Percentiles rank a stretch among this genome's conserved stretches.
phyloP scores from a whole-genome alignment of 1,139 yeast genomes.

The Candida sanyaensis region DNA sequence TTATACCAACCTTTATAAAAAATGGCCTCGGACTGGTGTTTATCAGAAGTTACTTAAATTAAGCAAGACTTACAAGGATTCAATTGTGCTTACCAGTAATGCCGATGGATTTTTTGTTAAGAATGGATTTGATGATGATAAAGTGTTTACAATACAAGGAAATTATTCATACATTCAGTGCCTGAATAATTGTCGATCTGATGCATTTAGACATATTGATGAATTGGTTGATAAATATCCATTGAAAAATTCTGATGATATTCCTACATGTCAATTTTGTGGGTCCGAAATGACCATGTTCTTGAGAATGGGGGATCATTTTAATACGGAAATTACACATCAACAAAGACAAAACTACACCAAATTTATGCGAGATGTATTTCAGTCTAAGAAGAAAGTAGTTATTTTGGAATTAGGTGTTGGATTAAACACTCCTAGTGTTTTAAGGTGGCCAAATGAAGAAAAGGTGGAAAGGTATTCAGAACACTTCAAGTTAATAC shows the following conservation, averaged over 20 bases:
- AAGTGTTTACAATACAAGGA: conserved; percentile 12
- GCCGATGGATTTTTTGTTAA: conserved; percentile 14
- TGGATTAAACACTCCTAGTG: conserved; percentile 11
- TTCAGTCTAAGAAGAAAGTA: background rate
- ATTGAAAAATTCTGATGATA: background rate
- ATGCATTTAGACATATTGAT: conserved; percentile 9
- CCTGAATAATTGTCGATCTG: conserved; percentile 7
- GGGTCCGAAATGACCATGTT: conserved; percentile 10
- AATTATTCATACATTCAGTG: conserved; percentile 10
- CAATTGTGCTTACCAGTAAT: conserved; percentile 13
- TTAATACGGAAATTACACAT: conserved; percentile 5
- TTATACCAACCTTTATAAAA: conserved; percentile 6
- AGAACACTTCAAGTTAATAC: conserved; percentile 6
- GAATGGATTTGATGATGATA: conserved; percentile 10
- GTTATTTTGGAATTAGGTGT: conserved; percentile 11
- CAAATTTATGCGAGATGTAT: background rate
- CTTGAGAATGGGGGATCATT: conserved; percentile 9
- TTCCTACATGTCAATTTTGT: conserved; percentile 10
- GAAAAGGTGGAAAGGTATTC: conserved; percentile 4
- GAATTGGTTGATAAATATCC: conserved; percentile 8
- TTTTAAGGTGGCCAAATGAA: conserved; percentile 12
- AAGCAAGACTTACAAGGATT: background rate
- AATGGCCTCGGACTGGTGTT: conserved; percentile 8
- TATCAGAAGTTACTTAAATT: conserved; percentile 9
- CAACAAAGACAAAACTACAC: conserved; percentile 1